phyloP scores from a whole-genome alignment of 148 eudicot genomes.

The Talinum fruticosum region DNA sequence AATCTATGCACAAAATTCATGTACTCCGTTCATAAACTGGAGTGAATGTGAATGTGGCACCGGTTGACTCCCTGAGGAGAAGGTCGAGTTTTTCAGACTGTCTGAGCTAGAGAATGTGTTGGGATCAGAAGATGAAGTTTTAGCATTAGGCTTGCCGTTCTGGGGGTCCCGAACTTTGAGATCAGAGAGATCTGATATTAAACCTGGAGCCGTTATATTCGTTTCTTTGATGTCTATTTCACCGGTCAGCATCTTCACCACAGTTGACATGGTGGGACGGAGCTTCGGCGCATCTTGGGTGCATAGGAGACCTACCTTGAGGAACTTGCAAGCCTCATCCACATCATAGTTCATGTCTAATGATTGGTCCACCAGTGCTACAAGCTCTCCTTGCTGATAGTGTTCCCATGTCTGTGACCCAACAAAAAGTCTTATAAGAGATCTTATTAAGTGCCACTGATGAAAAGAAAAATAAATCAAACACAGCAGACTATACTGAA shows the following conservation, averaged over 20 bases:
- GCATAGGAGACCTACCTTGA: conserved; percentile 49
- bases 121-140: conserved; percentile 13
- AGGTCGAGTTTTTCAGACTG: conserved; percentile 18
- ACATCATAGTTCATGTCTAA: conserved; percentile 32
- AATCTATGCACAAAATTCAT: not conserved
- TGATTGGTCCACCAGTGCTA: conserved; percentile 33
- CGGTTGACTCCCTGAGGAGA: conserved; percentile 32
- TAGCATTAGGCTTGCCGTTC: not conserved
- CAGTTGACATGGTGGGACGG: conserved; percentile 46
- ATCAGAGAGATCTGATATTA: conserved; percentile 42
- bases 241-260: conserved; percentile 46
- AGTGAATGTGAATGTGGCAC: conserved; percentile 27
- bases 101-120: conserved; percentile 27
- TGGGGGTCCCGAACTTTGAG: conserved; percentile 25
- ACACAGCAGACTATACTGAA: not conserved
- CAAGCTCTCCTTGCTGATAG: conserved; percentile 29
- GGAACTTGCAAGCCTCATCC: conserved; percentile 39
- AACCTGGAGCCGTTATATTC: conserved; percentile 35
- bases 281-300: conserved; percentile 47
- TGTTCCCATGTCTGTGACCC: conserved; percentile 38
- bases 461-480: not conserved
- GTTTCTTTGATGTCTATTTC: conserved; percentile 15
- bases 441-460: not conserved
- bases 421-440: not conserved
- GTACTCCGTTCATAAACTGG: conserved; percentile 31